phyloP scores from a whole-genome alignment of 768 basidiomycete genomes.

The Dacryopinax primogenitus region DNA sequence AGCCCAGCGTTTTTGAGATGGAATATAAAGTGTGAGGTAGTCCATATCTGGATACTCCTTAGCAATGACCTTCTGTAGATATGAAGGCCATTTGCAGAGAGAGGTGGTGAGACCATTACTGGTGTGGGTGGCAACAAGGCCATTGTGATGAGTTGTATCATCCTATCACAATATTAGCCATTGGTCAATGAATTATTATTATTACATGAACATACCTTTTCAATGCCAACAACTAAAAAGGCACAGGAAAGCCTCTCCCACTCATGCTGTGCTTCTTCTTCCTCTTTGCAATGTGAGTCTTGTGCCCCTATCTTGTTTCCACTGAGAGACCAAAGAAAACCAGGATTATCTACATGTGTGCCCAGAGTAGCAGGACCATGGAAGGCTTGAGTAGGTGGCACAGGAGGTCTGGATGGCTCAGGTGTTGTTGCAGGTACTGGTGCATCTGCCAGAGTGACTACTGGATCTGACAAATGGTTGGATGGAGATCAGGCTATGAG shows the following conservation, averaged over 20 bases:
- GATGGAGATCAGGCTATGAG: too few relatives aligned
- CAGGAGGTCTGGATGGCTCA: too few relatives aligned
- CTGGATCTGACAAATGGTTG: too few relatives aligned
- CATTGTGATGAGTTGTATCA: background rate
- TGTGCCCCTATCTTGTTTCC: background rate
- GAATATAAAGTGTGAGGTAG: background rate
- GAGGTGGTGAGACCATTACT: background rate
- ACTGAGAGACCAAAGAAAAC: background rate
- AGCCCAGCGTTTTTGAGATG: background rate
- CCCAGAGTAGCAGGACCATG: background rate
- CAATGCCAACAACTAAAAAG: background rate
- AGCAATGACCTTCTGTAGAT: background rate
- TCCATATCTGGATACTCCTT: background rate
- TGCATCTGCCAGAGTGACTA: too few relatives aligned
- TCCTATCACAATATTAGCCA: background rate
- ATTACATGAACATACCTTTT: background rate
- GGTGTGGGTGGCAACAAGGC: background rate
- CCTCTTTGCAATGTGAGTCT: background rate
- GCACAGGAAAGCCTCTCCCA: background rate
- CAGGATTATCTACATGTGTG: background rate
- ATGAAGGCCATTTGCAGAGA: background rate
- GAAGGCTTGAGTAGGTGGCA: background rate
- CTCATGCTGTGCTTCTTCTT: background rate
- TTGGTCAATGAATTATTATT: background rate
- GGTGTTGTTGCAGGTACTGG: too few relatives aligned